A percentile compares a stretch with the other conserved stretches of the same genome.
phyloP scores from a whole-genome alignment of 371 early-diverging fungal species.

The Amoeboaphelidium protococcarum region DNA sequence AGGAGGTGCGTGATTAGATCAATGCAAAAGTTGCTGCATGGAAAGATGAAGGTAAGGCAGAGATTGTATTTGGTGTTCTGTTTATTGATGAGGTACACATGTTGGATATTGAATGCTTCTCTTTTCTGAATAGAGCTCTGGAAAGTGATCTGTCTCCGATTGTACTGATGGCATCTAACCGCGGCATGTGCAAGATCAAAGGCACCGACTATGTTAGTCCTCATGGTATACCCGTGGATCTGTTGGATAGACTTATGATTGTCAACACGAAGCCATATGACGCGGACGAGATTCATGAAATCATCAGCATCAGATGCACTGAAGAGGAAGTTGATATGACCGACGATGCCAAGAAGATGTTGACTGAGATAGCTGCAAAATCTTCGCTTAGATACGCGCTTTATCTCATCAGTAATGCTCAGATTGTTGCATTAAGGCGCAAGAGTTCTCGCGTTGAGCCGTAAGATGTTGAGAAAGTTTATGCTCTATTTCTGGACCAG shows the following conservation, averaged over 20 bases:
- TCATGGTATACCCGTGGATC: constrained; percentile 90
- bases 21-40: constrained; percentile 90
- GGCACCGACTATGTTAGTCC: constrained; percentile 76
- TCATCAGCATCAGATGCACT: constrained; percentile 67
- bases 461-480: constrained; percentile 69
- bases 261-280: constrained; percentile 66
- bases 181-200: constrained; percentile 77
- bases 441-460: constrained; percentile 70
- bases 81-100: constrained; percentile 98
- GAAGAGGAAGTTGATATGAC: constrained; percentile 94
- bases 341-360: constrained; percentile 57
- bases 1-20: constrained; percentile 92
- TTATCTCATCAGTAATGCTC: constrained; percentile 79
- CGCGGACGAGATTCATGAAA: constrained; percentile 61
- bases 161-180: constrained; percentile 94
- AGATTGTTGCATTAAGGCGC: constrained; percentile 63
- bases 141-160: constrained; percentile 87
- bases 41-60: constrained; percentile 97
- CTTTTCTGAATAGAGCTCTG: constrained; percentile 86
- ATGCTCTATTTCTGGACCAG: constrained; percentile 81
- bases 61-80: constrained; percentile 86
- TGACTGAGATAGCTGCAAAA: constrained; percentile 72
- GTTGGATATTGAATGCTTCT: constrained; percentile 96
- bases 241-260: constrained; percentile 78
- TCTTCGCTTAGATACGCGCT: constrained; percentile 90